Conservation (phyloP, 1,139 yeast species). For the Pichia cactophila region DNA sequence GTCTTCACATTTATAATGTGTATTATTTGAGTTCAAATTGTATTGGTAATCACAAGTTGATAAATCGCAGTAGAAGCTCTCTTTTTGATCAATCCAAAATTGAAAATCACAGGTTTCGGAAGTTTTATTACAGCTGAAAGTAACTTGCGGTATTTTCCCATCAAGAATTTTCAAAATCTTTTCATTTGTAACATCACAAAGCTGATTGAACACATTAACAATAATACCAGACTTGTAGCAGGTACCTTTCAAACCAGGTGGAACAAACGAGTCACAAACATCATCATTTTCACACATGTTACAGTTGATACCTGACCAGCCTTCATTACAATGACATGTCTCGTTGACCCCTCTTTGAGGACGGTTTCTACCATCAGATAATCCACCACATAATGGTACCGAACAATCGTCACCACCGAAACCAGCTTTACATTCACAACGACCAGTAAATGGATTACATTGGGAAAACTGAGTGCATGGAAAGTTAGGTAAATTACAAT, state of each 20-base stretch:
- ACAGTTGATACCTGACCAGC: slow-evolving; percentile 95
- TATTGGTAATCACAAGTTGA: slow-evolving; percentile 61
- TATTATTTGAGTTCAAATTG: slow-evolving; percentile 54
- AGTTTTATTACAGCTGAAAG: slow-evolving; percentile 76
- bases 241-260: slow-evolving; percentile 79
- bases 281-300: slow-evolving; percentile 66
- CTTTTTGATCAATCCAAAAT: slow-evolving; percentile 89
- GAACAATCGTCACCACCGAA: slow-evolving; percentile 93
- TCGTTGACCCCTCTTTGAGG: slow-evolving; percentile 47
- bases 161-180: slow-evolving; percentile 73
- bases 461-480: slow-evolving; percentile 82
- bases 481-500: slow-evolving; percentile 86
- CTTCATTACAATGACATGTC: slow-evolving; percentile 65
- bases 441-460: slow-evolving; percentile 82
- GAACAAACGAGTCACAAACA: slow-evolving; percentile 82
- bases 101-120: slow-evolving; percentile 74
- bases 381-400: slow-evolving; percentile 80
- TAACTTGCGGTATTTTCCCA: slow-evolving; percentile 84
- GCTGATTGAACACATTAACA: slow-evolving; percentile 75
- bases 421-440: slow-evolving; percentile 88
- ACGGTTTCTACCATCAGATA: slow-evolving; percentile 62
- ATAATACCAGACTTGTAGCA: slow-evolving; percentile 86
- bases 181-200: slow-evolving; percentile 89
- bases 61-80: slow-evolving; percentile 85
- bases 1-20: slow-evolving; percentile 70